Evolutionary conservation across 139 green algal genomes (phyloP).

Genomic region (Tetraselmis chui): DNA sequence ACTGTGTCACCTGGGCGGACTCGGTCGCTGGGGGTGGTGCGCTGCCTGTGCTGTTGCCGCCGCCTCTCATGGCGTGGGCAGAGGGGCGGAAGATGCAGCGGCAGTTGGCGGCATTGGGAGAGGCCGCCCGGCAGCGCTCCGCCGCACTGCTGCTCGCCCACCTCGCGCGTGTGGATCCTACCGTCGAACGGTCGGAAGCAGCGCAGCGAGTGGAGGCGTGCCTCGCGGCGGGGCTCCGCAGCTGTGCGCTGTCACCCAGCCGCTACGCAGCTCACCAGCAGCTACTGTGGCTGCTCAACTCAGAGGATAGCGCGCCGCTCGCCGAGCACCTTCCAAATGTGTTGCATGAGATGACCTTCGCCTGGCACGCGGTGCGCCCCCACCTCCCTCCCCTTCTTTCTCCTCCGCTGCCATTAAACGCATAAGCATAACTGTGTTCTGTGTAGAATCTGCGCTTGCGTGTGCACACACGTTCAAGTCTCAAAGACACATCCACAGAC

Average conservation of each 20-base stretch:
- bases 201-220: not conserved
- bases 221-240: not conserved
- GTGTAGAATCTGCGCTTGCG: too few relatives aligned
- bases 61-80: constrained; percentile 19
- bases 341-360: not conserved
- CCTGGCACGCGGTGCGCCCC: not conserved
- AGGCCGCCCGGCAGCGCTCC: not conserved
- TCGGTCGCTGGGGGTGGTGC: not conserved
- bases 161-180: not conserved
- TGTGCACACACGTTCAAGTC: too few relatives aligned
- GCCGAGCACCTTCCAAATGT: not conserved
- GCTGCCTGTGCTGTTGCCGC: constrained; percentile 13
- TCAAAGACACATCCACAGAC: too few relatives aligned
- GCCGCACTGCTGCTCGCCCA: not conserved
- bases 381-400: not conserved
- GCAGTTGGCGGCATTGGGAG: constrained; percentile 34
- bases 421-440: too few relatives aligned
- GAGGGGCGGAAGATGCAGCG: constrained; percentile 33
- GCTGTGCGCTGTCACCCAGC: constrained; percentile 1
- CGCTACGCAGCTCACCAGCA: constrained; percentile 48
- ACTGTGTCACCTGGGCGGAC: not conserved
- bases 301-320: not conserved
- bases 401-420: too few relatives aligned
- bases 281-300: constrained; percentile 69
- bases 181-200: not conserved